These are phyloP conservation scores for Hypseocharis bilobata DNA, from an alignment of 441 rosid species.

Conservation along the genomic window DNA sequence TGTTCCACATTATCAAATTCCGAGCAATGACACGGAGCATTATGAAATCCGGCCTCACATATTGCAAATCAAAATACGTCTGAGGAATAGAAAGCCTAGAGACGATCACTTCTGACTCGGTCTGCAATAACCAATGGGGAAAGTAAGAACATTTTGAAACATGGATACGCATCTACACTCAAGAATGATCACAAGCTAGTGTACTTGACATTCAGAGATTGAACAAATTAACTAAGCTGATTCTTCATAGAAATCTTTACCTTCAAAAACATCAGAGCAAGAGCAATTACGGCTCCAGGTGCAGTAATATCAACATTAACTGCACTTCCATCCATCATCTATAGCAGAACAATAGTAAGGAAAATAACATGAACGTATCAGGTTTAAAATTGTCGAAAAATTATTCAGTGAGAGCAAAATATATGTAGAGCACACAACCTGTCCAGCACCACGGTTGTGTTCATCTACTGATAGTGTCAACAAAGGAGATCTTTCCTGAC, in stretches of 20 bases:
- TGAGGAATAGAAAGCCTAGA: constrained; percentile 79
- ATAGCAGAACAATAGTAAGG: constrained; percentile 21
- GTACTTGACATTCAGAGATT: constrained; percentile 18
- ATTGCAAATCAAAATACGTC: constrained; percentile 73
- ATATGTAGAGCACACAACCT: constrained; percentile 39
- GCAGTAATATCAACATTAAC: constrained; percentile 92
- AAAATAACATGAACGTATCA: constrained; percentile 12
- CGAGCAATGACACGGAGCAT: constrained; percentile 97
- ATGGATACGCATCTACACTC: neutral
- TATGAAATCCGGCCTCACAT: constrained; percentile 92
- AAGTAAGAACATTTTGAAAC: constrained; percentile 14
- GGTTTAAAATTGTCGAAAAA: constrained; percentile 15
- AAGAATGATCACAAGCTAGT: neutral
- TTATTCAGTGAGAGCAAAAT: constrained; percentile 14
- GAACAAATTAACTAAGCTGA: constrained; percentile 7
- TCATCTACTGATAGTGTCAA: constrained; percentile 51
- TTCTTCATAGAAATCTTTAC: constrained; percentile 32
- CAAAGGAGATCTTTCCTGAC: constrained; percentile 64
- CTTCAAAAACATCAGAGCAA: constrained; percentile 85
- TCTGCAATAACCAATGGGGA: constrained; percentile 41
- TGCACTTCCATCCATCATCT: constrained; percentile 74
- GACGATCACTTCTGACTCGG: constrained; percentile 67
- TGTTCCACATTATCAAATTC: constrained; percentile 91
- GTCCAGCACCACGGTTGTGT: constrained; percentile 53
- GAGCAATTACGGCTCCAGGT: constrained; percentile 90